Evolutionary conservation across 1,284 basidiomycete genomes (phyloP).

Genomic region (Apiotrichum gamsii): DNA sequence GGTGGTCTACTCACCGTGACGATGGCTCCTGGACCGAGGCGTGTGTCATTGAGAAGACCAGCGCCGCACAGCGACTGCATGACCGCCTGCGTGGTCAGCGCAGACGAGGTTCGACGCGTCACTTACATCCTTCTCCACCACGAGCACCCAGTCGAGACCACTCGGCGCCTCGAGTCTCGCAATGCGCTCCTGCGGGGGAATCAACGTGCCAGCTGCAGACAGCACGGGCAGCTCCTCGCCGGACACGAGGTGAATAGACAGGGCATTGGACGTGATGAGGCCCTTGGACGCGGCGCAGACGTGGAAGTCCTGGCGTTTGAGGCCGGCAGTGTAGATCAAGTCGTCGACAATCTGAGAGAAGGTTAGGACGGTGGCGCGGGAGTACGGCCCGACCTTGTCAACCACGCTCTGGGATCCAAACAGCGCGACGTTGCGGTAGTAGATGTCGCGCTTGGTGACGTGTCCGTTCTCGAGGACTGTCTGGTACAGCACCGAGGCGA

Average conservation of each 20-base stretch:
- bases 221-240: slow-evolving; percentile 53
- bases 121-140: slow-evolving; percentile 83
- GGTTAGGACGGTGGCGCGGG: not conserved
- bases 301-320: slow-evolving; percentile 68
- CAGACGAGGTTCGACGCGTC: rapidly evolving
- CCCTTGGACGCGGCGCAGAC: slow-evolving; percentile 83
- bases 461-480: slow-evolving; percentile 23
- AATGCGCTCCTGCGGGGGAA: slow-evolving; percentile 69
- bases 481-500: slow-evolving; percentile 32
- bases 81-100: slow-evolving; percentile 59
- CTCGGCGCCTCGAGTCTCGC: slow-evolving; percentile 54
- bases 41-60: slow-evolving; percentile 51
- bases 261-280: slow-evolving; percentile 61
- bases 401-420: slow-evolving; percentile 69
- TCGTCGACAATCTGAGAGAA: slow-evolving; percentile 72
- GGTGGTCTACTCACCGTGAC: slow-evolving; percentile 42
- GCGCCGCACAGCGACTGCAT: slow-evolving; percentile 71
- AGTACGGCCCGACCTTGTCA: slow-evolving; percentile 57
- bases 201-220: slow-evolving; percentile 61
- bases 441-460: slow-evolving; percentile 57
- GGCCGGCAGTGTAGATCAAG: slow-evolving; percentile 68
- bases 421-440: slow-evolving; percentile 70
- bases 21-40: slow-evolving; percentile 30
- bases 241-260: slow-evolving; percentile 56
- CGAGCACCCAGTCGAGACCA: slow-evolving; percentile 64